A percentile compares a stretch with the other conserved stretches of the same genome.
Conservation (phyloP, 768 basidiomycete species). For the Trametopsis cervina region DNA sequence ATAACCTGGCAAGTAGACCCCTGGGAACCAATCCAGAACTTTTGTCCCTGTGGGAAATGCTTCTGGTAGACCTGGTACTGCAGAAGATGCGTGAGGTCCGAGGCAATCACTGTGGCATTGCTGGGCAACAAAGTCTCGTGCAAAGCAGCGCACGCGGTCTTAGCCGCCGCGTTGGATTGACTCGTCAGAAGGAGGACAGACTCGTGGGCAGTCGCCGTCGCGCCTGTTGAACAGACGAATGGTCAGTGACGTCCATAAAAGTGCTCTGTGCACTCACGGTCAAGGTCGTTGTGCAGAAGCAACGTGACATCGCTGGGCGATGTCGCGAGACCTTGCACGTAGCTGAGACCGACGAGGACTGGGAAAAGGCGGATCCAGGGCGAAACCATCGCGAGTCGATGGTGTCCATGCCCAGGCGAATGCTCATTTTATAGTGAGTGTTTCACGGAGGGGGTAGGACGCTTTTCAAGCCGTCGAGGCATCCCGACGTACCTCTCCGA, state of each 20-base stretch:
- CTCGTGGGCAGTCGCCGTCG: conserved; percentile 14
- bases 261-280: conserved; percentile 10
- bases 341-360: too few species aligned
- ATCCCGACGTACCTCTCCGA: too few species aligned
- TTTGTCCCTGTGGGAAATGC: conserved; percentile 10
- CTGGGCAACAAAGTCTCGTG: conserved; percentile 19
- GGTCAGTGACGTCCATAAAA: neutral
- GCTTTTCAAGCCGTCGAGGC: too few species aligned
- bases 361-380: too few species aligned
- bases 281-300: conserved; percentile 20
- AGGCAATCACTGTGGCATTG: conserved; percentile 15
- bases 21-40: conserved; percentile 17
- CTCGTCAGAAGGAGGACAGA: conserved; percentile 17
- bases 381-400: too few species aligned
- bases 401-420: too few species aligned
- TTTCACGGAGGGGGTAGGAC: too few species aligned
- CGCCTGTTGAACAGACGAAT: conserved; percentile 8
- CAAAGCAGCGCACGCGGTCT: conserved; percentile 14
- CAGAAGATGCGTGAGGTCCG: conserved; percentile 17
- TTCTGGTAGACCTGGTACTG: conserved; percentile 19
- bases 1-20: conserved; percentile 16
- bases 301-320: conserved; percentile 10
- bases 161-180: conserved; percentile 10
- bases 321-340: too few species aligned
- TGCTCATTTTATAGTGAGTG: too few species aligned